Percentiles rank a stretch among this genome's conserved stretches.
Evolutionary conservation across 768 basidiomycete genomes (phyloP).

Genomic region (Cystobasidium tubakii): DNA sequence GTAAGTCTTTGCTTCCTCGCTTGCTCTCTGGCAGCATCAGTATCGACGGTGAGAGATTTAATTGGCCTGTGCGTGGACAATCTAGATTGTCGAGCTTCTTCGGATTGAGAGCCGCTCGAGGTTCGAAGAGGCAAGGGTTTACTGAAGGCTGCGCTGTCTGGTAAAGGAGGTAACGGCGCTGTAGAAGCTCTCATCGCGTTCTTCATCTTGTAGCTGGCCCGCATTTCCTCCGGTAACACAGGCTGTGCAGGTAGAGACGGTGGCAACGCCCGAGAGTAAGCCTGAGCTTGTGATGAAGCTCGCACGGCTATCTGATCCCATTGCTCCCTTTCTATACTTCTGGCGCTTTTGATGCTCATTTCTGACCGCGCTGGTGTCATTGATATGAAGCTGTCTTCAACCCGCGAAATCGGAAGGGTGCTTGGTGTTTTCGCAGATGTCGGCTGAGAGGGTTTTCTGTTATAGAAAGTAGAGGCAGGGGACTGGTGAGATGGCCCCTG

Average conservation of each 20-base stretch:
- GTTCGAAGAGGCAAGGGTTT: background rate
- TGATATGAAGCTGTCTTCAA: constrained; percentile 29
- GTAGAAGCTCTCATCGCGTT: constrained; percentile 12
- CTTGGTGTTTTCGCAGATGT: background rate
- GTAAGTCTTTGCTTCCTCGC: background rate
- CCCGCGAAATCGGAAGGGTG: background rate
- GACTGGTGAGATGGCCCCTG: background rate
- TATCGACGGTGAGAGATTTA: background rate
- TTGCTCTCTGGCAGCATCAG: background rate
- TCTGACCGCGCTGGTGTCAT: constrained; percentile 31
- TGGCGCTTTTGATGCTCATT: constrained; percentile 15
- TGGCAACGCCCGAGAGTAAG: background rate
- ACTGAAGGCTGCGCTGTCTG: background rate
- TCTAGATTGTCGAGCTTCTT: background rate
- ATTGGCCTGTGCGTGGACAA: background rate
- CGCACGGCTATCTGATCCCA: background rate
- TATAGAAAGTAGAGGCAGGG: background rate
- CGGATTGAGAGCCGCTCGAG: background rate
- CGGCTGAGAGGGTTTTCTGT: background rate
- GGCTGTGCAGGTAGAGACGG: background rate
- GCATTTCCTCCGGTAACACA: background rate
- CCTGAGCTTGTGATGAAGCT: background rate
- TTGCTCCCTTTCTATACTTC: background rate
- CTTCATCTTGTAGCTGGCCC: background rate
- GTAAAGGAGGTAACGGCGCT: constrained; percentile 5